Evolutionary conservation across 495 filamentous ascomycete genomes (phyloP).

Genomic region (Cetradonia linearis): DNA sequence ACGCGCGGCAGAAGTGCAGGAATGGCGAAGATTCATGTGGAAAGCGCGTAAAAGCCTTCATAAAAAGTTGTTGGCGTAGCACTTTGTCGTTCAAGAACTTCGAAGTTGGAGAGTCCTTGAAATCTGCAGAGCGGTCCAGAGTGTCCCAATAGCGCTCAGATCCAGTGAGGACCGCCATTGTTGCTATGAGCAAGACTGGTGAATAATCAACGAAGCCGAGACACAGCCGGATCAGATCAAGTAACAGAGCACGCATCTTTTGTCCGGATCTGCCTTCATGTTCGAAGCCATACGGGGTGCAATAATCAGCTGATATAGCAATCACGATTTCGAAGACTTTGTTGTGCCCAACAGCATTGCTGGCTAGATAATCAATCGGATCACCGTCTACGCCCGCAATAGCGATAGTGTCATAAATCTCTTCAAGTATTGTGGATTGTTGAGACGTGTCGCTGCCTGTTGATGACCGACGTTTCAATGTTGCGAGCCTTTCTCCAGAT

Average conservation of each 20-base stretch:
- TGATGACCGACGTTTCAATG: constrained; percentile 19
- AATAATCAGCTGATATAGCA: constrained; percentile 42
- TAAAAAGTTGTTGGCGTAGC: constrained; percentile 47
- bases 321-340: constrained; percentile 54
- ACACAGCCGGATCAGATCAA: constrained; percentile 54
- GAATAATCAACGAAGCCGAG: constrained; percentile 53
- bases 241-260: constrained; percentile 47
- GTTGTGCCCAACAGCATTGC: constrained; percentile 42
- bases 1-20: constrained; percentile 50
- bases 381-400: constrained; percentile 34
- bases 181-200: constrained; percentile 50
- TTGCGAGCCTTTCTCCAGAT: constrained; percentile 4
- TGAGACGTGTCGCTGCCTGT: constrained; percentile 32
- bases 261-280: constrained; percentile 39
- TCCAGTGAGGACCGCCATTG: constrained; percentile 50
- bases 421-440: constrained; percentile 40
- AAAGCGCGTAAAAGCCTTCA: constrained; percentile 59
- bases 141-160: constrained; percentile 47
- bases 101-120: constrained; percentile 35
- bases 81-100: constrained; percentile 45
- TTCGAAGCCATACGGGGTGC: constrained; percentile 35
- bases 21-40: constrained; percentile 83
- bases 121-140: constrained; percentile 26
- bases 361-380: constrained; percentile 39
- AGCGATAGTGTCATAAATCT: constrained; percentile 40